Evolutionary conservation across 1,284 basidiomycete genomes (phyloP).

Genomic region (Inonotus hispidus): DNA sequence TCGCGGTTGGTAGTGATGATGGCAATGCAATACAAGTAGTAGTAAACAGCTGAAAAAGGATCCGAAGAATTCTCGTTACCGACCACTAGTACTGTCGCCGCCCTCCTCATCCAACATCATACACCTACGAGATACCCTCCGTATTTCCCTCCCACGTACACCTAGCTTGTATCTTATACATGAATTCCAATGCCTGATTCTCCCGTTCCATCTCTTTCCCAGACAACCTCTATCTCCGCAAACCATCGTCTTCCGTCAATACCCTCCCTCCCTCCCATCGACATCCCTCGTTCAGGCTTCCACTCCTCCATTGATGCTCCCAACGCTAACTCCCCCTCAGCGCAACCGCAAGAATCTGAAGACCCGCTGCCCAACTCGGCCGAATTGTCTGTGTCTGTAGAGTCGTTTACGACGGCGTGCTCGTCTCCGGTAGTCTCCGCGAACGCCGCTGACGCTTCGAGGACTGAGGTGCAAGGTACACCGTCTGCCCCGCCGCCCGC

Average conservation of each 20-base stretch:
- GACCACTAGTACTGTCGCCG: neutral
- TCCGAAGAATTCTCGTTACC: neutral
- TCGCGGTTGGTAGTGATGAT: no score
- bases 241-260: conserved; percentile 12
- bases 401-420: conserved; percentile 16
- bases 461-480: neutral
- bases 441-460: neutral
- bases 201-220: neutral
- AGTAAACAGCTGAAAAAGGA: neutral
- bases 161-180: neutral
- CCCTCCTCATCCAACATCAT: neutral
- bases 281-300: conserved; percentile 12
- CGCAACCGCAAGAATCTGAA: neutral
- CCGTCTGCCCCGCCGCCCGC: neutral
- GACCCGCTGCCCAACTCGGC: neutral
- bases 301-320: neutral
- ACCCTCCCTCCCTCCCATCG: conserved; percentile 14
- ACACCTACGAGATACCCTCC: conserved; percentile 1
- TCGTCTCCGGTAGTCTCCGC: conserved; percentile 9
- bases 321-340: neutral
- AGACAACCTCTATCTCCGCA: neutral
- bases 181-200: conserved; percentile 8
- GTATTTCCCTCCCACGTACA: neutral
- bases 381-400: conserved; percentile 13
- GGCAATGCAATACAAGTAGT: no score